phyloP scores from a whole-genome alignment of 176 grass and related monocot species.

The Oryza longistaminata region DNA sequence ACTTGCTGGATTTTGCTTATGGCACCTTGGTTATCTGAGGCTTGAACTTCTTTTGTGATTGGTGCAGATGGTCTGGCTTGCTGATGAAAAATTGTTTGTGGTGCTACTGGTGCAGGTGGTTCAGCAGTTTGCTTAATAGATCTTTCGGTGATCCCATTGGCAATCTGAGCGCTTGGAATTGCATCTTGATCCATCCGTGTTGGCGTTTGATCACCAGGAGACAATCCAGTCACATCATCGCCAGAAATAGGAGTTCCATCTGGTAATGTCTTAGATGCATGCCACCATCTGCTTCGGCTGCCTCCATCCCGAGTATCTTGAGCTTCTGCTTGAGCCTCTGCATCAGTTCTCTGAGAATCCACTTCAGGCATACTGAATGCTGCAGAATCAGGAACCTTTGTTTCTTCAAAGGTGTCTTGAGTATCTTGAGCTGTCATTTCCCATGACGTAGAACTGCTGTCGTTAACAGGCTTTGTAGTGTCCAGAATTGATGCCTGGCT shows the following conservation, averaged over 20 bases:
- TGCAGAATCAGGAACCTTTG: constrained; percentile 35
- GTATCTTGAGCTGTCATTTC: constrained; percentile 1
- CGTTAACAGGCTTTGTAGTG: constrained; percentile 7
- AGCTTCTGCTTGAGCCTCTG: constrained; percentile 21
- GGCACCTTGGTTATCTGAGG: neutral
- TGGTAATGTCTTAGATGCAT: neutral
- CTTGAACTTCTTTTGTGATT: constrained; percentile 1
- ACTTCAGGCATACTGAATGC: neutral
- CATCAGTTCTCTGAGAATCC: too few species aligned
- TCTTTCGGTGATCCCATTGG: constrained; percentile 14
- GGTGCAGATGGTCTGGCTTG: constrained; percentile 26
- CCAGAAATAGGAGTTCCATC: constrained; percentile 14
- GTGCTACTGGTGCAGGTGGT: constrained; percentile 24
- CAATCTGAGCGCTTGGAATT: constrained; percentile 6
- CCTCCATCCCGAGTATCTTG: constrained; percentile 5
- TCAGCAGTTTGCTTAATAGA: constrained; percentile 18
- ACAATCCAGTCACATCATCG: constrained; percentile 1
- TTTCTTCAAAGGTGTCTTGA: constrained; percentile 31
- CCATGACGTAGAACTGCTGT: constrained; percentile 8
- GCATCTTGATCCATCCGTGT: constrained; percentile 16
- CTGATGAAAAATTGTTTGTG: constrained; percentile 10
- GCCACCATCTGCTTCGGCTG: constrained; percentile 7
- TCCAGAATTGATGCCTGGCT: neutral
- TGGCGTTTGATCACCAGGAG: constrained; percentile 34
- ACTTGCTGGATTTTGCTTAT: constrained; percentile 22